phyloP scores from a whole-genome alignment of 305 asterid genomes.

The Solanum hybrid region DNA sequence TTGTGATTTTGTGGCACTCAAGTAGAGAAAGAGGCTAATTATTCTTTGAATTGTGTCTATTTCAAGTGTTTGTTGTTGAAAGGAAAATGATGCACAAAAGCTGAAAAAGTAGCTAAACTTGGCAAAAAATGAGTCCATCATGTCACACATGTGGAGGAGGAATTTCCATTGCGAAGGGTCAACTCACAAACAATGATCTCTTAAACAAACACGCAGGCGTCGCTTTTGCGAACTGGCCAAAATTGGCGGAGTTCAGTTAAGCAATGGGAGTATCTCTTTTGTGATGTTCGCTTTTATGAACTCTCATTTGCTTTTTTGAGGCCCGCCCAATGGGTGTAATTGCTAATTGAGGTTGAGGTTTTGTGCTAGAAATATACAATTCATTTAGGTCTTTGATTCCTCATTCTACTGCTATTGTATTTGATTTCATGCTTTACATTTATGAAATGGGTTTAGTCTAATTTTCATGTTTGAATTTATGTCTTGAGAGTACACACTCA shows the following conservation, averaged over 20 bases:
- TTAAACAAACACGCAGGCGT: not conserved
- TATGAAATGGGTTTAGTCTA: not conserved
- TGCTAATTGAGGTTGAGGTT: not conserved
- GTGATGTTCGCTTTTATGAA: not conserved
- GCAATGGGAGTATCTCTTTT: not conserved
- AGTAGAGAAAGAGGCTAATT: not conserved
- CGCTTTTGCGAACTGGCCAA: not conserved
- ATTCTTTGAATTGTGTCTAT: not conserved
- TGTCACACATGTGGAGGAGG: not conserved
- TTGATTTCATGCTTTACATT: not conserved
- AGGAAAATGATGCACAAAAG: not conserved
- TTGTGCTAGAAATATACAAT: not conserved
- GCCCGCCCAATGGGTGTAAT: not conserved
- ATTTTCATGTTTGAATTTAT: not conserved
- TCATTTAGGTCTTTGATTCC: not conserved
- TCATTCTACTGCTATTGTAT: not conserved
- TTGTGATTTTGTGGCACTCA: not conserved
- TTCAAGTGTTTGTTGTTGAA: not conserved
- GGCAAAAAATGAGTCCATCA: not conserved
- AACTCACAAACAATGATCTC: not conserved
- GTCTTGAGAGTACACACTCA: not conserved
- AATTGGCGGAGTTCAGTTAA: not conserved
- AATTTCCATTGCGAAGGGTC: not conserved
- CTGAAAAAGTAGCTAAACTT: not conserved
- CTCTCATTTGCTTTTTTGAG: not conserved